A percentile compares a stretch with the other conserved stretches of the same genome.
Conservation (phyloP, 306 rosid species). For the Boehmeria nivea region DNA sequence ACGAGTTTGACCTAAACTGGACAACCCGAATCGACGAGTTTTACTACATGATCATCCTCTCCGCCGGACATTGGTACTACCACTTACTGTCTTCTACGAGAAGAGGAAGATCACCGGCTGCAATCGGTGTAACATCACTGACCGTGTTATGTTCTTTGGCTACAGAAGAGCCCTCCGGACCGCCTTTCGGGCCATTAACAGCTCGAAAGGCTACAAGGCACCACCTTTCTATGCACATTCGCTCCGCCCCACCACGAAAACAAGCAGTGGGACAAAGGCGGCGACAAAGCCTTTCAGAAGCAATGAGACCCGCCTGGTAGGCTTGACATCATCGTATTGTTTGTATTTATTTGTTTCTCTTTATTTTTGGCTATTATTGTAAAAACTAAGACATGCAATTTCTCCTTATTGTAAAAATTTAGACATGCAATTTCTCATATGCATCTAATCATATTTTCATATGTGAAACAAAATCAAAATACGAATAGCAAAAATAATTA, state of each 20-base stretch:
- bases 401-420: no score
- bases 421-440: no score
- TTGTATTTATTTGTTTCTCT: no score
- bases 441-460: no score
- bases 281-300: constrained; percentile 62
- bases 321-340: no score
- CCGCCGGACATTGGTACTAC: constrained; percentile 77
- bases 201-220: constrained; percentile 43
- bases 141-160: constrained; percentile 57
- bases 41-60: constrained; percentile 54
- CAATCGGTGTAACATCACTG: no score
- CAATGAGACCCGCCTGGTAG: constrained; percentile 54
- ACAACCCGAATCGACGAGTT: constrained; percentile 47
- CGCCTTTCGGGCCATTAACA: constrained; percentile 61
- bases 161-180: constrained; percentile 57
- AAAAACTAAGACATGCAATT: no score
- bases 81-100: constrained; percentile 49
- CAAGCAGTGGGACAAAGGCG: constrained; percentile 74
- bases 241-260: constrained; percentile 79
- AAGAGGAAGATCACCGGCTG: constrained; percentile 44
- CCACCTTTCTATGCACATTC: constrained; percentile 53
- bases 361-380: no score
- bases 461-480: no score
- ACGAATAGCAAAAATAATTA: no score
- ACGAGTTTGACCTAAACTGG: constrained; percentile 65